Percentiles rank a stretch among this genome's conserved stretches.
Conservation (phyloP, 257 asterid species). For the Galeopsis tetrahit region DNA sequence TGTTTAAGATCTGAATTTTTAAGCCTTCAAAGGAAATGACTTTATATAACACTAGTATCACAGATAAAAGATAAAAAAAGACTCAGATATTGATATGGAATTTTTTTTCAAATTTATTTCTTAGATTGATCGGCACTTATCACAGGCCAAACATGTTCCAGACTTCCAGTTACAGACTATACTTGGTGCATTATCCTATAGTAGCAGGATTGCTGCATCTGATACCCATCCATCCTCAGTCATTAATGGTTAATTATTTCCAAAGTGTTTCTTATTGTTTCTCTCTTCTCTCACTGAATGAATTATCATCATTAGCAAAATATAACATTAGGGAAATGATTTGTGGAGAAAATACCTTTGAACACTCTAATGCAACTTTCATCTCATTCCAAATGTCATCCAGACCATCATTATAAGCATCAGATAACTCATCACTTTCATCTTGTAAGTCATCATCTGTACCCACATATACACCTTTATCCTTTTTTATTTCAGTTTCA, state of each 20-base stretch:
- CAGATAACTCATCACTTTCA: constrained; percentile 49
- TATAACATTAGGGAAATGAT: constrained; percentile 31
- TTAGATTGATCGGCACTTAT: background rate
- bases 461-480: constrained; percentile 67
- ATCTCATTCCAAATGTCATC: constrained; percentile 87
- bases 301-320: background rate
- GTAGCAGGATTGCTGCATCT: background rate
- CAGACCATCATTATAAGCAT: constrained; percentile 62
- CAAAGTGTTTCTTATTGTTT: background rate
- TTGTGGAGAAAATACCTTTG: constrained; percentile 62
- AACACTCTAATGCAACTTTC: constrained; percentile 73
- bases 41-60: background rate
- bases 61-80: background rate
- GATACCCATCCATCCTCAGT: background rate
- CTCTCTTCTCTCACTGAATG: background rate
- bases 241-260: background rate
- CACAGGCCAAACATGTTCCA: background rate
- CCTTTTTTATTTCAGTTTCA: constrained; percentile 37
- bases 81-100: background rate
- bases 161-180: background rate
- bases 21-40: background rate
- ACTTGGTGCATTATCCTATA: background rate
- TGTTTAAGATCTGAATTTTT: background rate
- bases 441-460: constrained; percentile 61
- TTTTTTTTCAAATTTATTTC: background rate